Percentiles rank a stretch among this genome's conserved stretches.
phyloP scores from a whole-genome alignment of 768 basidiomycete species.

The Auricularia cornea region DNA sequence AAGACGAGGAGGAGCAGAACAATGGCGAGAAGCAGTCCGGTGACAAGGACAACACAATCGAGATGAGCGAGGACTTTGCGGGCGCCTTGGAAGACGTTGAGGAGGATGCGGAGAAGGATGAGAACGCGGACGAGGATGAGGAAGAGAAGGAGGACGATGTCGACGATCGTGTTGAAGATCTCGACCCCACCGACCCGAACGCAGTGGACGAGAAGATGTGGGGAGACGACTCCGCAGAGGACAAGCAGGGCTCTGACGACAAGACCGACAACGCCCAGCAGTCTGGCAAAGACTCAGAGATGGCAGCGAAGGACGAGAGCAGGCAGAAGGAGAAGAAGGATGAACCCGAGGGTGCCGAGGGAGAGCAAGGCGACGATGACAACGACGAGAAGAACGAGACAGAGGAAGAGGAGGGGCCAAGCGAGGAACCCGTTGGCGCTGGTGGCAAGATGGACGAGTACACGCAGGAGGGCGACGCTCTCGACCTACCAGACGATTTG shows the following conservation, averaged over 20 bases:
- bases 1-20: constrained; percentile 37
- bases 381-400: constrained; percentile 20
- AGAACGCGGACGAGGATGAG: constrained; percentile 42
- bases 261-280: constrained; percentile 53
- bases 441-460: constrained; percentile 60
- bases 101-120: constrained; percentile 34
- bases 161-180: constrained; percentile 76
- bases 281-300: constrained; percentile 48
- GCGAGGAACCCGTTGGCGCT: constrained; percentile 24
- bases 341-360: constrained; percentile 14
- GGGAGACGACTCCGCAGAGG: constrained; percentile 71
- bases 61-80: constrained; percentile 87
- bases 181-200: constrained; percentile 75
- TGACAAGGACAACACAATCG: constrained; percentile 70
- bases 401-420: constrained; percentile 17
- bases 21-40: constrained; percentile 34
- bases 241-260: constrained; percentile 42
- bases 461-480: constrained; percentile 67
- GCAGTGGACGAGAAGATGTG: constrained; percentile 95
- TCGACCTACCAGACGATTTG: constrained; percentile 87
- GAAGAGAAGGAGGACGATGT: constrained; percentile 51
- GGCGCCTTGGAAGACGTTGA: constrained; percentile 80
- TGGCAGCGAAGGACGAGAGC: constrained; percentile 69
- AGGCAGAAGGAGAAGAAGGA: constrained; percentile 24
- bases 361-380: constrained; percentile 18